Evolutionary conservation across 1,284 basidiomycete species (phyloP), one percentile per base, ranked within the genome.

Genomic region (Cryptococcus jaspeensis): DNA sequence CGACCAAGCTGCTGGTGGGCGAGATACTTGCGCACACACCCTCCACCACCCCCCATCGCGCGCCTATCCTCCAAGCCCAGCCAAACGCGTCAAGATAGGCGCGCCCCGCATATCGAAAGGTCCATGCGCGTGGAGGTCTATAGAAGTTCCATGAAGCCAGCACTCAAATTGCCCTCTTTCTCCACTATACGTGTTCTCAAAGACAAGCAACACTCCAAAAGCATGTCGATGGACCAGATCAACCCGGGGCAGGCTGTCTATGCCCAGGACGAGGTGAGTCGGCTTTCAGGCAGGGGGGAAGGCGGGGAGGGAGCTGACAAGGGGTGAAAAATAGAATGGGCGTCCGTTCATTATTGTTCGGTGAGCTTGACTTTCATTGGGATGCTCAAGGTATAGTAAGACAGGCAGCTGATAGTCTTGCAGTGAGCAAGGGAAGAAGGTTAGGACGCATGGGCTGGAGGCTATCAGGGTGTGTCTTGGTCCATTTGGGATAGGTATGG

Each of bases 281-380:
- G 4, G 16, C 13, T 11, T 32, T 45, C 23, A 16, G 13, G 2
- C 38, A 35, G 38, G 13, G n/a, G 22, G 1, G 12, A 23, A 13
- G 28, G 47, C 53, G 38, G 25, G 13, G 8, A 12, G 16, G 36
- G 37, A 25, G 49, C 36, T 18, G 35, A 42, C 49, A 23, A 18
- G 25, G 36, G 22, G 20, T 46, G 37, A 40, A 45, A 16, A 9
- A 22, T 65, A 95, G 91, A 96, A 94, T 79, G 93, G 94, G 47
- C 83, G 93, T 48, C 95, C 95, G 25, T 98, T 98, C 79, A 97
- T 99, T 77, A 95, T 99, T 77, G 84, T 97, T 59, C 85, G 76
- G 74, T 76, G 53, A 20, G 71, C 43, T 18, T 36, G 16, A n/a
- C 18, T 15, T 28, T 20, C 5, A 8, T 15, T 20, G 13, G 9